phyloP scores from a whole-genome alignment of 108 stramenopile genomes.

The Asterionellopsis glacialis region DNA sequence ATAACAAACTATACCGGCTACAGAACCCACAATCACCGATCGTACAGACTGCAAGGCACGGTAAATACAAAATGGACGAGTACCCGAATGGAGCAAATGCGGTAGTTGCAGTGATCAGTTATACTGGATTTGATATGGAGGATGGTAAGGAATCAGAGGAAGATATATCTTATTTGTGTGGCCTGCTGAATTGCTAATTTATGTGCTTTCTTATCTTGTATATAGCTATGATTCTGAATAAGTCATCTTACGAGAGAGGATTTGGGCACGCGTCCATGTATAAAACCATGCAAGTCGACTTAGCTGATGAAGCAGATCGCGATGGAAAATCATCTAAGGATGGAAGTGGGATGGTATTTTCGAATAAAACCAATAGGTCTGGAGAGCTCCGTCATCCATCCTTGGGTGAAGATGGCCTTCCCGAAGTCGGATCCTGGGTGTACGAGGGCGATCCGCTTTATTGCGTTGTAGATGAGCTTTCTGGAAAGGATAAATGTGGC shows the following conservation, averaged over 20 bases:
- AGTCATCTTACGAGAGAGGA: constrained; percentile 88
- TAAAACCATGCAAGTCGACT: constrained; percentile 90
- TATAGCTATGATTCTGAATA: constrained; percentile 93
- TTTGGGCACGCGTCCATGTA: constrained; percentile 94
- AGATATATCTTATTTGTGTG: too few species aligned
- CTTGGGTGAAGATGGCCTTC: constrained; percentile 92
- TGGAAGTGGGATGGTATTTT: constrained; percentile 34
- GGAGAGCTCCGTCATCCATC: constrained; percentile 49
- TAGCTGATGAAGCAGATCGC: constrained; percentile 72
- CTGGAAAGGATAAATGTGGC: constrained; percentile 50
- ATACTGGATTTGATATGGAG: constrained; percentile 99
- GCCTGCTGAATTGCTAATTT: too few species aligned
- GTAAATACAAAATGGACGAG: constrained; percentile 95
- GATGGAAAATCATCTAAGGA: constrained; percentile 38
- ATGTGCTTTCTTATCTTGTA: too few species aligned
- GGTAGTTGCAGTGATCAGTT: constrained; percentile 97
- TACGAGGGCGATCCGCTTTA: constrained; percentile 88
- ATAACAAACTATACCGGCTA: constrained; percentile 95
- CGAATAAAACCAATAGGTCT: constrained; percentile 52
- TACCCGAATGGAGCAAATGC: constrained; percentile 98
- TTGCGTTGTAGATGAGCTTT: constrained; percentile 82
- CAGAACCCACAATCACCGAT: constrained; percentile 95
- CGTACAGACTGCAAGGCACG: constrained; percentile 90
- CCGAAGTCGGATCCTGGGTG: constrained; percentile 81
- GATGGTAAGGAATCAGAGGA: constrained; percentile 44